Base-by-base conservation (phyloP, 192 early-diverging fungal genomes). In the Coemansia erecta region DNA sequence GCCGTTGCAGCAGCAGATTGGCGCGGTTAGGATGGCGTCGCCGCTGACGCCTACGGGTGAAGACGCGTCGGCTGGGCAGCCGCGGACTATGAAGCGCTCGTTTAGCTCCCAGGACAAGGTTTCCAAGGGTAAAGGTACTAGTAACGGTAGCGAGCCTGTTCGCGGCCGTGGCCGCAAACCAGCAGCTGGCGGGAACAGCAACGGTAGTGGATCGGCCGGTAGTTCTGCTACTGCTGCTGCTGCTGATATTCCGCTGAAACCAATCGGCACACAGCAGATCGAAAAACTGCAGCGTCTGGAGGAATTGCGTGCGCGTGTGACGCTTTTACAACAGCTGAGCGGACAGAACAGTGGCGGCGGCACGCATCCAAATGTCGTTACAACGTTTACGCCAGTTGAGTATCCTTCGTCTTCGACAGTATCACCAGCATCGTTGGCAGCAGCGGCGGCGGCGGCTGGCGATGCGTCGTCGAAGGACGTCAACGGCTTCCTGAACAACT, bases 261-360 rank as follows among this genome's bases (percentile, higher is more conserved):
- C 62, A 8, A 42, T 45, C 0, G 63, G 59, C 8, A 49, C 63
- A 0, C 63, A 80, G 40, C 71, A 70, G 39, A 41, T 70, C 7
- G 58, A 73, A 21, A 62, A 74, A 39, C 54, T 80, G 11, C 77
- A 80, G 58, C 63, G 72, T 1, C 63, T 80, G 17, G 72, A 80
- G 11, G 77, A 80, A 14, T 46, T 80, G 22, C 66, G 72, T 1
- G 68, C 67, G 0, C 71, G 77, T 9, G 77, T 80, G 13, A 40
- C 60, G 2, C 45, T 80, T 5, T 39, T 80, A 15, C 71, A 80
- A 53, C 77, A 80, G 35, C 68, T 80, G 14, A 74, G 72, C 39
- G 49, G 57, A 1, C 22, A 43, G 33, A 26, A 13, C 1, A 19
- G 24, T 7, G 53, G 21, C 26, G 26, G 23, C 23, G 48, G 13